Evolutionary conservation across 2,329 filamentous ascomycete species (phyloP).

Genomic region (Neurospora sp.): DNA sequence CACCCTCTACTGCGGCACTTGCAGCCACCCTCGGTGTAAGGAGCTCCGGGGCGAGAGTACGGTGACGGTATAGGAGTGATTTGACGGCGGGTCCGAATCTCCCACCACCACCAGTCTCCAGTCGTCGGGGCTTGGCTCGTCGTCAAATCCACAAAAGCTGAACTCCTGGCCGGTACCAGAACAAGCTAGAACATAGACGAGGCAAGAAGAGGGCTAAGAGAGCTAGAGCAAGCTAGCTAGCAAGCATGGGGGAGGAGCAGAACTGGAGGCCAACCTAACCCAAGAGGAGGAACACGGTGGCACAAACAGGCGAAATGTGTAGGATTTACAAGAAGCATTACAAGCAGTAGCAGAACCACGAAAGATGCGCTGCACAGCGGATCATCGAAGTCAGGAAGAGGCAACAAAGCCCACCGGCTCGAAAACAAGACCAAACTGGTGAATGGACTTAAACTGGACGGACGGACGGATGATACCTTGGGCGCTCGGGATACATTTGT

Average conservation of each 20-base stretch:
- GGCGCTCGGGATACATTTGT: not conserved
- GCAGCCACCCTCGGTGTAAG: slow-evolving; percentile 14
- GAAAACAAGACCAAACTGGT: not conserved
- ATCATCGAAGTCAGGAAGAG: not conserved
- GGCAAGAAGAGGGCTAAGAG: not conserved
- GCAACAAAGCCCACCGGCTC: not conserved
- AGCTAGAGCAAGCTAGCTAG: not conserved
- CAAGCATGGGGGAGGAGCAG: not conserved
- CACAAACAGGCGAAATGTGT: not conserved
- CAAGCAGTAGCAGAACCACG: not conserved
- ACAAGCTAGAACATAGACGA: not conserved
- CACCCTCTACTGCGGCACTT: slow-evolving; percentile 18
- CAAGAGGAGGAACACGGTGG: not conserved
- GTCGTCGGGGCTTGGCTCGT: not conserved
- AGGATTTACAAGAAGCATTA: not conserved
- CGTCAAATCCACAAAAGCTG: not conserved
- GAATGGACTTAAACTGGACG: not conserved
- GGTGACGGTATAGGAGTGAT: not conserved
- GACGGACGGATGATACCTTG: not conserved
- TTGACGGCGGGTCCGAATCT: not conserved
- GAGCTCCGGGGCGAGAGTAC: slow-evolving; percentile 13
- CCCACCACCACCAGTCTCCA: not conserved
- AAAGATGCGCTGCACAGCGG: not conserved
- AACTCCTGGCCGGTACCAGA: not conserved
- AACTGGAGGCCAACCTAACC: not conserved